These are phyloP conservation scores for Anethum foeniculum DNA, from an alignment of 140 eudicot species.

Conservation along the genomic window DNA sequence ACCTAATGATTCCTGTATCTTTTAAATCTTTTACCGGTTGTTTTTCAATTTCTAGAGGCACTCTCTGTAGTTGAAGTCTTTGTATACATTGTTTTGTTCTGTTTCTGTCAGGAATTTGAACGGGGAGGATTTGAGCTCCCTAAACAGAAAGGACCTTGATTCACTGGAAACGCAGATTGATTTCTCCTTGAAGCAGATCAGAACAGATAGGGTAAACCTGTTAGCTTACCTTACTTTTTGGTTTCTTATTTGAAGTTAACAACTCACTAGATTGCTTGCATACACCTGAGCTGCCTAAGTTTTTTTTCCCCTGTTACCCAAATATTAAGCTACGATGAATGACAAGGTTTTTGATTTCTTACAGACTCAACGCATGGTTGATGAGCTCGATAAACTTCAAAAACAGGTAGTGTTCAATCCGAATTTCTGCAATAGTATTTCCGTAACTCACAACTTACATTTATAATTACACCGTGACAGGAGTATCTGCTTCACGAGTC, in stretches of 20 bases:
- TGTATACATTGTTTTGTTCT: neutral
- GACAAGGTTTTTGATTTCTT: neutral
- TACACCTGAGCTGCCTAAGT: neutral
- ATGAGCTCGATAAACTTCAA: slow-evolving; percentile 40
- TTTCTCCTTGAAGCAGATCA: slow-evolving; percentile 66
- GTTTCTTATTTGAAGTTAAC: neutral
- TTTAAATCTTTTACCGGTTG: neutral
- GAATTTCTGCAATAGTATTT: neutral
- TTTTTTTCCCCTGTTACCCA: neutral
- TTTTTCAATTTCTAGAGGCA: neutral
- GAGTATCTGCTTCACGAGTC: slow-evolving; percentile 42
- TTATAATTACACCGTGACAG: slow-evolving; percentile 13
- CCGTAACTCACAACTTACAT: neutral
- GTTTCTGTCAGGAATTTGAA: slow-evolving; percentile 49
- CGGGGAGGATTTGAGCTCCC: slow-evolving; percentile 93
- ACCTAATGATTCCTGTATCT: neutral
- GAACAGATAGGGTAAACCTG: slow-evolving; percentile 61
- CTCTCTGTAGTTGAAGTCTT: neutral
- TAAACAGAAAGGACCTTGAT: slow-evolving; percentile 86
- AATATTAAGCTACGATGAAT: neutral
- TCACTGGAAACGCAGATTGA: slow-evolving; percentile 81
- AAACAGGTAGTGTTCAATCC: slow-evolving; percentile 22
- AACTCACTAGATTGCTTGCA: neutral
- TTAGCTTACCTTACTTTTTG: neutral
- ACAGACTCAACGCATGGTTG: slow-evolving; percentile 40